phyloP scores from a whole-genome alignment of 106 monocot genomes.

The Apostasia ramifera region DNA sequence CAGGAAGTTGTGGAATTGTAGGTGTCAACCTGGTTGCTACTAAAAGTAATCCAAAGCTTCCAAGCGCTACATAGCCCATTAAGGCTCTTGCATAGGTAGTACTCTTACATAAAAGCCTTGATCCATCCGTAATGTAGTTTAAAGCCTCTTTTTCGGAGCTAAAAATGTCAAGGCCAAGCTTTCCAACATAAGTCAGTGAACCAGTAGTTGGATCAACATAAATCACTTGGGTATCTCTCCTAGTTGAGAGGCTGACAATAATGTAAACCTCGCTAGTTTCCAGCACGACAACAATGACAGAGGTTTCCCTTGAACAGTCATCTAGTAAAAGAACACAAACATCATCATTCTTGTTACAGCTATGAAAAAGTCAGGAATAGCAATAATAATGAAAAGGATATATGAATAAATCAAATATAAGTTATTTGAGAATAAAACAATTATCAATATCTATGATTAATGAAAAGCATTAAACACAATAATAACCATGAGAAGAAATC shows the following conservation, averaged over 20 bases:
- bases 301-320: slow-evolving; percentile 55
- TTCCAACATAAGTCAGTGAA: slow-evolving; percentile 39
- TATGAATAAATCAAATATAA: neutral
- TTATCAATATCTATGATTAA: neutral
- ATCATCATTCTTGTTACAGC: neutral
- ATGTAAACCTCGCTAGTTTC: slow-evolving; percentile 87
- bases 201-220: slow-evolving; percentile 95
- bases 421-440: neutral
- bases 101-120: slow-evolving; percentile 56
- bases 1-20: slow-evolving; percentile 67
- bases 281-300: slow-evolving; percentile 58
- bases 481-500: neutral
- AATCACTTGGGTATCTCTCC: slow-evolving; percentile 77
- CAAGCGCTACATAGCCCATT: slow-evolving; percentile 79
- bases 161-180: slow-evolving; percentile 68
- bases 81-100: slow-evolving; percentile 65
- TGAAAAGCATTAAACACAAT: neutral
- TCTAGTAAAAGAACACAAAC: slow-evolving; percentile 14
- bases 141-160: slow-evolving; percentile 69
- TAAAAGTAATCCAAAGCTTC: slow-evolving; percentile 69
- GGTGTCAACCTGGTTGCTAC: slow-evolving; percentile 70
- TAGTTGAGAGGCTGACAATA: slow-evolving; percentile 70
- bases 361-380: neutral
- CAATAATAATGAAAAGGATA: neutral
- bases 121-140: slow-evolving; percentile 65